These are phyloP conservation scores for Colletotrichum lini DNA, from an alignment of 2,329 filamentous ascomycete species.

Conservation along the genomic window DNA sequence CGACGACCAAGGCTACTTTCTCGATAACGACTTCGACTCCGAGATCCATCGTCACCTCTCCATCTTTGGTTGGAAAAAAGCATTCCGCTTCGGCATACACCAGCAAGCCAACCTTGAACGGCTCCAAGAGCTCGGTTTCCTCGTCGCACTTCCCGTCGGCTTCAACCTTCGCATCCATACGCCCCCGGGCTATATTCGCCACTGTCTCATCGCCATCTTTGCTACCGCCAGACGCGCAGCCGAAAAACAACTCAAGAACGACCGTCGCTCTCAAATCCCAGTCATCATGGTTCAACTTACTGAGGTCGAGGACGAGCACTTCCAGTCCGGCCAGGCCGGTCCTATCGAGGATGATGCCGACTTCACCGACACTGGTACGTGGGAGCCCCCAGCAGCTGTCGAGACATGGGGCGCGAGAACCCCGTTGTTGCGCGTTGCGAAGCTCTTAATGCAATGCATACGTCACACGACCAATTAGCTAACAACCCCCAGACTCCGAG, in stretches of 20 bases:
- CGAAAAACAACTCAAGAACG: constrained; percentile 2
- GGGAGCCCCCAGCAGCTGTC: background rate
- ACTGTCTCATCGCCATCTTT: constrained; percentile 21
- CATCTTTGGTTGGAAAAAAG: constrained; percentile 25
- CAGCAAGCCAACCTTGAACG: constrained; percentile 22
- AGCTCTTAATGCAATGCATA: constrained; percentile 6
- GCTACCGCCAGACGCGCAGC: constrained; percentile 1
- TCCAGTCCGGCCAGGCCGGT: constrained; percentile 78
- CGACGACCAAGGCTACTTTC: constrained; percentile 22
- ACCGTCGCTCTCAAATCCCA: constrained; percentile 17
- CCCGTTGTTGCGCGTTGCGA: background rate
- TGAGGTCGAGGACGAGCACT: constrained; percentile 97
- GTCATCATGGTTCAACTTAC: constrained; percentile 92
- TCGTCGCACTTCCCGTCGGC: constrained; percentile 22
- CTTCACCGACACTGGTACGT: constrained; percentile 91
- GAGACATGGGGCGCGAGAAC: background rate
- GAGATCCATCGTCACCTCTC: constrained; percentile 26
- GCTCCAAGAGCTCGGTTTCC: constrained; percentile 30
- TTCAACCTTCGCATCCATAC: constrained; percentile 30
- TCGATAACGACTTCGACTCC: constrained; percentile 22
- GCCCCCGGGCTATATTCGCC: constrained; percentile 19
- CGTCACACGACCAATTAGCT: constrained; percentile 29
- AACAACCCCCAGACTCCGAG: constrained; percentile 74
- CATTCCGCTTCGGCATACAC: constrained; percentile 24
- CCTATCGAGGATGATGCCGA: constrained; percentile 90